Evolutionary conservation across 2,329 filamentous ascomycete species (phyloP).

Genomic region (Trichophyton simii): DNA sequence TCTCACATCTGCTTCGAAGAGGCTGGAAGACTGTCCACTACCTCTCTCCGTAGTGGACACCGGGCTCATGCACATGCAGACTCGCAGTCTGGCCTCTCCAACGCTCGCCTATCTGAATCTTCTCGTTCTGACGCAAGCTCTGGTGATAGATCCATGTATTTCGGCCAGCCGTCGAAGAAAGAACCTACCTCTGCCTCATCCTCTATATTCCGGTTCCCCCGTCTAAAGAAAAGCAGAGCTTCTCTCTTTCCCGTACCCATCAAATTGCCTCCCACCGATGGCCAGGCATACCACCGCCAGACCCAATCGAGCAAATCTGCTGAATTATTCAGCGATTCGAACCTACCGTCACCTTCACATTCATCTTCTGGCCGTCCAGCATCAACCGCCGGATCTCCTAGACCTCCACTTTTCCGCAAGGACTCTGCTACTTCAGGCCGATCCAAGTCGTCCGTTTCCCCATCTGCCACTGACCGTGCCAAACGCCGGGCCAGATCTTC

Average conservation of each 20-base stretch:
- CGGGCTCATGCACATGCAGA: conserved; percentile 42
- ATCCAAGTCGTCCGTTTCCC: conserved; percentile 48
- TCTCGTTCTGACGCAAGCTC: conserved; percentile 80
- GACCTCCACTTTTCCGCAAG: conserved; percentile 42
- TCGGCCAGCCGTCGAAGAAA: conserved; percentile 47
- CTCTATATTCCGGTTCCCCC: conserved; percentile 69
- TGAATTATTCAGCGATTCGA: conserved; percentile 21
- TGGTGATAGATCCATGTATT: conserved; percentile 50
- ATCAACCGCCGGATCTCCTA: conserved; percentile 33
- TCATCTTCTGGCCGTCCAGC: conserved; percentile 40
- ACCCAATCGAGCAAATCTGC: conserved; percentile 13
- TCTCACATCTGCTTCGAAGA: conserved; percentile 51
- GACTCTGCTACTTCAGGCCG: conserved; percentile 53
- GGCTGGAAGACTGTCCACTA: conserved; percentile 39
- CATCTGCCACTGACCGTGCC: conserved; percentile 44
- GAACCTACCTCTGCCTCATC: conserved; percentile 52
- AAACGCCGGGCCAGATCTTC: conserved; percentile 64
- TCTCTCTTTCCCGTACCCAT: conserved; percentile 82
- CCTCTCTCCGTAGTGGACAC: conserved; percentile 44
- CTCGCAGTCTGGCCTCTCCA: neutral
- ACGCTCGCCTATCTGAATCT: conserved; percentile 60
- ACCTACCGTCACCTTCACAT: conserved; percentile 38
- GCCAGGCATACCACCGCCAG: conserved; percentile 14
- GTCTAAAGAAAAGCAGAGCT: conserved; percentile 61
- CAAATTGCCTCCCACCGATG: conserved; percentile 44